These are phyloP conservation scores for Alternaria alternata DNA, from an alignment of 2,329 filamentous ascomycete species.

Conservation along the genomic window DNA sequence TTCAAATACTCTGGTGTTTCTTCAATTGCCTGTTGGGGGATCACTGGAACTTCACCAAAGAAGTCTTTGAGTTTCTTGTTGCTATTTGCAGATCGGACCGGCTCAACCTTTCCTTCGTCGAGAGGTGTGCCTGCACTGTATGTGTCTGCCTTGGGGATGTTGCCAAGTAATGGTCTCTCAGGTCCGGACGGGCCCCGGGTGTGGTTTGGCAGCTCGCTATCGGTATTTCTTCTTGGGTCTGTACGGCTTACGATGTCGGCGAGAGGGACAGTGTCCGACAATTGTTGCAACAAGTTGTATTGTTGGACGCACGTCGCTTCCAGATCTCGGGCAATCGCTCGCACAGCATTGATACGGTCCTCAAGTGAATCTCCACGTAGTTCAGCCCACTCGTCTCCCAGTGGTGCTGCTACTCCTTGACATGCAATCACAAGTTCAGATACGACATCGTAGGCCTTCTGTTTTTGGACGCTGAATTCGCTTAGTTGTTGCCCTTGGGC, in stretches of 20 bases:
- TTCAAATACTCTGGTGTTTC: slow-evolving; percentile 85
- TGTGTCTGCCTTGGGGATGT: slow-evolving; percentile 67
- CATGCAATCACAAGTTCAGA: slow-evolving; percentile 88
- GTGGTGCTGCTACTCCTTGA: slow-evolving; percentile 87
- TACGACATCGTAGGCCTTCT: slow-evolving; percentile 90
- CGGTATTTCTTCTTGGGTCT: slow-evolving; percentile 54
- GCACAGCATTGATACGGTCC: slow-evolving; percentile 81
- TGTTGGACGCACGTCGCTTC: slow-evolving; percentile 89
- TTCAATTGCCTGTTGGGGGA: slow-evolving; percentile 64
- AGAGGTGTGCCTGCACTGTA: slow-evolving; percentile 65
- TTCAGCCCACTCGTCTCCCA: slow-evolving; percentile 96
- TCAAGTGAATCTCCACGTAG: slow-evolving; percentile 89
- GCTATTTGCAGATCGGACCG: slow-evolving; percentile 49
- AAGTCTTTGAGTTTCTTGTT: slow-evolving; percentile 61
- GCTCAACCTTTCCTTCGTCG: slow-evolving; percentile 46
- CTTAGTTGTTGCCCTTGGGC: slow-evolving; percentile 85
- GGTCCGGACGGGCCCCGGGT: slow-evolving; percentile 40
- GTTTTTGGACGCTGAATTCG: slow-evolving; percentile 90
- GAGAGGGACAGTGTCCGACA: slow-evolving; percentile 78
- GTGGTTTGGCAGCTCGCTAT: slow-evolving; percentile 47
- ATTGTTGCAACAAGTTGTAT: slow-evolving; percentile 83
- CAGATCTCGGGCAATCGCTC: slow-evolving; percentile 77
- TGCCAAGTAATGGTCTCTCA: slow-evolving; percentile 61
- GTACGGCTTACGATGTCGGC: slow-evolving; percentile 39
- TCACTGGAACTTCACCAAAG: slow-evolving; percentile 61